Conservation (phyloP, 352 stramenopile genomes). For the Plasmopara viticola region DNA sequence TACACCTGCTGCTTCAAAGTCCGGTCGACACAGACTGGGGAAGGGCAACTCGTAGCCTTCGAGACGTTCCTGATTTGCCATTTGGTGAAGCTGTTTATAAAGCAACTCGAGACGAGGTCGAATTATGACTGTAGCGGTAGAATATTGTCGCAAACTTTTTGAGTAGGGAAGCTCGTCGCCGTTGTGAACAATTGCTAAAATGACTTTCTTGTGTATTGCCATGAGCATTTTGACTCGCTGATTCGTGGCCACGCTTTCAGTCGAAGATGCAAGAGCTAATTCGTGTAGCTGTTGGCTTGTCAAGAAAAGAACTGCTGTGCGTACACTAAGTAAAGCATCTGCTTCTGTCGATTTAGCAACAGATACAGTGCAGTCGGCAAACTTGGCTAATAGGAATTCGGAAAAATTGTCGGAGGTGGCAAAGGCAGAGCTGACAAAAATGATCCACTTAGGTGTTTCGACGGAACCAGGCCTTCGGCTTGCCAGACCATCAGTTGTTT, state of each 20-base stretch:
- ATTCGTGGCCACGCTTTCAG: conserved; percentile 22
- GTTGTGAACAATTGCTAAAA: conserved; percentile 32
- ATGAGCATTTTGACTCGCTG: conserved; percentile 26
- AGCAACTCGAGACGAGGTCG: conserved; percentile 11
- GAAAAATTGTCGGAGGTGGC: conserved; percentile 22
- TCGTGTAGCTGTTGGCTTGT: conserved; percentile 18
- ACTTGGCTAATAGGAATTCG: conserved; percentile 15
- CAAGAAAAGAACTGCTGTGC: conserved; percentile 24
- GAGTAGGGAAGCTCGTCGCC: conserved; percentile 12
- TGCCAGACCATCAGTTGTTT: conserved; percentile 15
- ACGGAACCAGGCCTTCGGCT: conserved; percentile 2
- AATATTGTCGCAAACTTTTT: conserved; percentile 20
- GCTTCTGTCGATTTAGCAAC: conserved; percentile 42
- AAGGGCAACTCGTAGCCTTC: conserved; percentile 33
- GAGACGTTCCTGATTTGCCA: conserved; percentile 28
- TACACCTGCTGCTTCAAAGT: conserved; percentile 2
- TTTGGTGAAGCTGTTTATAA: conserved; percentile 20
- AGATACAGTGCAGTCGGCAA: conserved; percentile 16
- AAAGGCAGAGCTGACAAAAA: conserved; percentile 32
- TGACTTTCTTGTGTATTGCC: conserved; percentile 48
- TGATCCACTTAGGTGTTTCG: conserved; percentile 11
- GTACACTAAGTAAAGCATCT: conserved; percentile 39
- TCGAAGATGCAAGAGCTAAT: conserved; percentile 13
- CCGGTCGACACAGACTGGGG: conserved; percentile 13
- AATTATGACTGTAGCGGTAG: conserved; percentile 24